phyloP scores from a whole-genome alignment of 768 basidiomycete genomes.

The Auricularia auricula-judae region DNA sequence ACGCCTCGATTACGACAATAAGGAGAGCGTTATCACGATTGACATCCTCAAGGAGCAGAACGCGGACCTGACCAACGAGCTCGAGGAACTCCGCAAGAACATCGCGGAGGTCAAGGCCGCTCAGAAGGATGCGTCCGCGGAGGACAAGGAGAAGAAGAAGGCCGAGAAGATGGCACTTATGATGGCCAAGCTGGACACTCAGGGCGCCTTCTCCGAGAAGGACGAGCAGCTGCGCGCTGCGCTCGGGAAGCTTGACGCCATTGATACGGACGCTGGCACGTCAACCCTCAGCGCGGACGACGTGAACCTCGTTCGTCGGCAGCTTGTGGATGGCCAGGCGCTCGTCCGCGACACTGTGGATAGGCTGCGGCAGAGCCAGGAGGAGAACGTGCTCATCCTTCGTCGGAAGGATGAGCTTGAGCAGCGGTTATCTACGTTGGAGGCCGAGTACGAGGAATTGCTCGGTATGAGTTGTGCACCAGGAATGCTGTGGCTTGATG shows the following conservation, averaged over 20 bases:
- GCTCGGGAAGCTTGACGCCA: slow-evolving; percentile 71
- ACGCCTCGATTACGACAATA: slow-evolving; percentile 89
- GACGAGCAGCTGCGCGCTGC: slow-evolving; percentile 85
- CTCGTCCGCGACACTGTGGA: slow-evolving; percentile 84
- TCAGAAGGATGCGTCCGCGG: slow-evolving; percentile 77
- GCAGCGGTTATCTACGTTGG: slow-evolving; percentile 62
- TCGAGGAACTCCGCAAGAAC: slow-evolving; percentile 80
- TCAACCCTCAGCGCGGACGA: slow-evolving; percentile 63
- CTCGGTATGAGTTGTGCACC: slow-evolving; percentile 48
- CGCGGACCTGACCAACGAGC: slow-evolving; percentile 69
- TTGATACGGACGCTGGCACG: slow-evolving; percentile 49
- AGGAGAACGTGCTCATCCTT: slow-evolving; percentile 79
- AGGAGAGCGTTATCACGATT: slow-evolving; percentile 84
- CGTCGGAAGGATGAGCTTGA: slow-evolving; percentile 85
- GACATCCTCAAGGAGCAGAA: slow-evolving; percentile 96
- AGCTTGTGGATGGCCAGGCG: slow-evolving; percentile 80
- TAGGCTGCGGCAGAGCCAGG: slow-evolving; percentile 76
- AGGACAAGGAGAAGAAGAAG: slow-evolving; percentile 98
- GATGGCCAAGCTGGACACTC: slow-evolving; percentile 98
- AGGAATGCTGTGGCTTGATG: slow-evolving; percentile 9
- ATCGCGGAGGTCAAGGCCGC: slow-evolving; percentile 67
- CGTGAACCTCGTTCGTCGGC: slow-evolving; percentile 69
- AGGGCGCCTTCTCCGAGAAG: slow-evolving; percentile 92
- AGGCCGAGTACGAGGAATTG: slow-evolving; percentile 94
- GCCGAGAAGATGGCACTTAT: slow-evolving; percentile 99